A percentile compares a stretch with the other conserved stretches of the same genome.
Evolutionary conservation across 1,139 yeast genomes (phyloP).

Genomic region (Sugiyamaella pinicola): DNA sequence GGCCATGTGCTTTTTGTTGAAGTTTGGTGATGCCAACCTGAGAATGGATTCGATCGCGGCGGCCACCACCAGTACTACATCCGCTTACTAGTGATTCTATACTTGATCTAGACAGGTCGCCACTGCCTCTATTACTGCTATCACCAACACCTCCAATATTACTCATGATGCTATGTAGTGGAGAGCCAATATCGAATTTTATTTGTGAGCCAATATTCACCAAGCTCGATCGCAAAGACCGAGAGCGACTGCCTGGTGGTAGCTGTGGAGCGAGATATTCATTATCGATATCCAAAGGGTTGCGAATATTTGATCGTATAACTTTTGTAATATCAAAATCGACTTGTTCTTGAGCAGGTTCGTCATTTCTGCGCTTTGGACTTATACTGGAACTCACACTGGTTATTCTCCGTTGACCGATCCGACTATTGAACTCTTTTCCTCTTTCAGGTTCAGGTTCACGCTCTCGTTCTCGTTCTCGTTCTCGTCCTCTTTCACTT

Average conservation of each 20-base stretch:
- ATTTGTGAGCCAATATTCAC: background rate
- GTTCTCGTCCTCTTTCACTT: background rate
- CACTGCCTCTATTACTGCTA: background rate
- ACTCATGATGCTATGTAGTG: background rate
- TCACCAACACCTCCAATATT: background rate
- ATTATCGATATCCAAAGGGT: slow-evolving; percentile 7
- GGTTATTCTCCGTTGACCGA: background rate
- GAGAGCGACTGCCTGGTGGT: background rate
- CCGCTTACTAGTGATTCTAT: background rate
- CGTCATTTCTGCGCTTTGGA: background rate
- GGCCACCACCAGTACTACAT: background rate
- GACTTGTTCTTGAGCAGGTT: slow-evolving; percentile 9
- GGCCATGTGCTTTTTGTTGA: slow-evolving; percentile 8
- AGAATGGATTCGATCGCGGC: background rate
- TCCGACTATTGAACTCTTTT: background rate
- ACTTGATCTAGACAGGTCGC: background rate
- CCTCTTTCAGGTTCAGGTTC: background rate
- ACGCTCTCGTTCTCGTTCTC: background rate
- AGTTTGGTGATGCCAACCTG: slow-evolving; percentile 5
- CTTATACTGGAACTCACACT: background rate
- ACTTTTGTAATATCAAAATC: slow-evolving; percentile 11
- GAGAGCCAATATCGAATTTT: slow-evolving; percentile 2
- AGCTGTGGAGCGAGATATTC: background rate
- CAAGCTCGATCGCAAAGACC: slow-evolving; percentile 2
- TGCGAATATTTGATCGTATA: slow-evolving; percentile 5